phyloP scores from a whole-genome alignment of 2,329 filamentous ascomycete species.

The Ophiosphaerella narmari region DNA sequence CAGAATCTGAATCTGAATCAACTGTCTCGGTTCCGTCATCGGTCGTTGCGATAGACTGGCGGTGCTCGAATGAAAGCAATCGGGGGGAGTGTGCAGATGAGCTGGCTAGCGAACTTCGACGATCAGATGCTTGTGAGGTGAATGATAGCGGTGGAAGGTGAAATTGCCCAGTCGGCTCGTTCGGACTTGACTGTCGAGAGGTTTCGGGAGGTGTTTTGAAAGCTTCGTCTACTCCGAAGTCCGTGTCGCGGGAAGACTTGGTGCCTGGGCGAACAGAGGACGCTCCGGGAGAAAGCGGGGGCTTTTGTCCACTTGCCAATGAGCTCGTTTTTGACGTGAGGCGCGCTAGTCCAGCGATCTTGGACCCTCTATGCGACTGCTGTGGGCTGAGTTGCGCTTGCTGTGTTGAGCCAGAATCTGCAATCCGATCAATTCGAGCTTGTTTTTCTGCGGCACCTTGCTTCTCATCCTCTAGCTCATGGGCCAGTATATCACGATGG shows the following conservation, averaged over 20 bases:
- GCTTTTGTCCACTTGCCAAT: slow-evolving; percentile 33
- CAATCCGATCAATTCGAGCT: slow-evolving; percentile 30
- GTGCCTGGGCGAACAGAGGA: slow-evolving; percentile 39
- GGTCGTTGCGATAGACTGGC: slow-evolving; percentile 41
- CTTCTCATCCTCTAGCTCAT: slow-evolving; percentile 83
- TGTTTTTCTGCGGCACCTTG: slow-evolving; percentile 42
- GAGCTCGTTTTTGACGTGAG: slow-evolving; percentile 46
- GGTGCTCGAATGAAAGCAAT: slow-evolving; percentile 36
- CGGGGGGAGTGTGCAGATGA: slow-evolving; percentile 42
- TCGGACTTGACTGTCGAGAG: slow-evolving; percentile 44
- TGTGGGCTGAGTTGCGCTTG: slow-evolving; percentile 31
- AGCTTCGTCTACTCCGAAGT: slow-evolving; percentile 45
- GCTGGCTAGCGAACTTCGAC: slow-evolving; percentile 38
- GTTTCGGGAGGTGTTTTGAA: slow-evolving; percentile 54
- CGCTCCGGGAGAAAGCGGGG: slow-evolving; percentile 36
- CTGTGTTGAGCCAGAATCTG: slow-evolving; percentile 21
- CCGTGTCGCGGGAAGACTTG: slow-evolving; percentile 44
- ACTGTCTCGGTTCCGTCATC: slow-evolving; percentile 29
- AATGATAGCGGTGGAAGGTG: slow-evolving; percentile 40
- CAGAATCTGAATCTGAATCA: slow-evolving; percentile 27
- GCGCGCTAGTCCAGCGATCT: slow-evolving; percentile 39
- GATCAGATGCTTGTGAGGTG: slow-evolving; percentile 36
- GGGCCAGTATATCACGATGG: slow-evolving; percentile 82
- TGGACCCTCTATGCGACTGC: slow-evolving; percentile 32
- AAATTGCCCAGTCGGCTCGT: slow-evolving; percentile 33